Conservation (phyloP, 164 flowering plant species). For the Stephania yunnanensis region DNA sequence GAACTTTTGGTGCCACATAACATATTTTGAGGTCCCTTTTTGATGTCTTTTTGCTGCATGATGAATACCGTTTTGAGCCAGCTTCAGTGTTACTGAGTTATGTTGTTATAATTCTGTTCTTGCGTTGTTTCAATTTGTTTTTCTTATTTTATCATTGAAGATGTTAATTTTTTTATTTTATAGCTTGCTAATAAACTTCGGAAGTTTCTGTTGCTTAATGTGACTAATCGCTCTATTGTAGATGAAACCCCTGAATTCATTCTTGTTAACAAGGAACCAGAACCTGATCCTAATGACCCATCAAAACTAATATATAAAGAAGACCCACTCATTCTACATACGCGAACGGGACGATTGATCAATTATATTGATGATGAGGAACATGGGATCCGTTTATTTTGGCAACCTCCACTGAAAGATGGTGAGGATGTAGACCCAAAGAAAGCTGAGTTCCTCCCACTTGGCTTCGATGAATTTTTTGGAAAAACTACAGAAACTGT, state of each 20-base stretch:
- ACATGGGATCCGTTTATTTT: conserved; percentile 75
- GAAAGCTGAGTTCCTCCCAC: conserved; percentile 65
- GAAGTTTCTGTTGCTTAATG: conserved; percentile 6
- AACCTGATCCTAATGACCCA: conserved; percentile 77
- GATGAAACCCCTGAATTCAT: conserved; percentile 71
- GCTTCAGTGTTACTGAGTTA: not conserved
- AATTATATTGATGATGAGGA: conserved; percentile 78
- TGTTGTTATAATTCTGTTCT: not conserved
- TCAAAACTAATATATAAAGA: conserved; percentile 54
- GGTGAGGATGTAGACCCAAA: conserved; percentile 72
- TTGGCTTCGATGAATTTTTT: conserved; percentile 83
- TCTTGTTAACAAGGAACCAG: conserved; percentile 71
- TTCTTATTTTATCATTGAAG: not conserved
- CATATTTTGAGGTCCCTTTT: not conserved
- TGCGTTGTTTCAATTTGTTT: not conserved
- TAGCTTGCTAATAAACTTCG: not conserved
- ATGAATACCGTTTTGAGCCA: not conserved
- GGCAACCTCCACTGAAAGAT: conserved; percentile 70
- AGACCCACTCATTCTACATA: conserved; percentile 79
- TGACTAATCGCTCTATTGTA: conserved; percentile 18
- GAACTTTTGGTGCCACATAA: not conserved
- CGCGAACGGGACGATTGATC: conserved; percentile 60
- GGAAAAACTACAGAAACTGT: conserved; percentile 29
- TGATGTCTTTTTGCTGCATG: not conserved
- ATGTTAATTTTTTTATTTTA: not conserved